Evolutionary conservation across 2,329 filamentous ascomycete species (phyloP), one percentile per base, ranked within the genome.

Genomic region (Nannizziopsis arthrosporioides): DNA sequence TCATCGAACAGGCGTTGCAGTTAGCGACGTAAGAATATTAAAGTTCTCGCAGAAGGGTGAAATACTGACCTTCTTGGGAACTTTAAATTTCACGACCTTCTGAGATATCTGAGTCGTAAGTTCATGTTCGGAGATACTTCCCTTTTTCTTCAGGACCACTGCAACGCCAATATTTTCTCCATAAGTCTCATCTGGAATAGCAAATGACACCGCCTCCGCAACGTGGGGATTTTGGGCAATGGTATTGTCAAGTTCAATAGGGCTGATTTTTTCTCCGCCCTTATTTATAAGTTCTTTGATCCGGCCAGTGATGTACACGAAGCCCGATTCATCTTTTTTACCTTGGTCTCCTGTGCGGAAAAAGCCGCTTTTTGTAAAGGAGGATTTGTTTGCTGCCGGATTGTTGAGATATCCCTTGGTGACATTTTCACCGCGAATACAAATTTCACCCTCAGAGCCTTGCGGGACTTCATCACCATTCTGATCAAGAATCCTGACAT

Each of bases 201-300:
- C 84, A 61, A 93, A 93, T 65, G 82, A 85, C 35, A 92, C 86
- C 3, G 84, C 86, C 66, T 93, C 86, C 1, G 76, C 74, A 1
- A 92, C 76, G 32, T 79, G 76, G 8, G 82, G 78, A 61, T 90
- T 78, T 49, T 82, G 75, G n/a, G 82, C 74, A 22, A 93, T 71
- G 10, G 84, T 78, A 56, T 93, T 92, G 66, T 93, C 86, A 31
- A 93, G 73, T 68, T 93, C 86, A 48, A 92, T 89, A 1, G 87
- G 86, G 55, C 80, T 85, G 62, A 93, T 92, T 71, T 92, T 92
- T 70, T 93, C 86, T 51, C 86, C 86, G 48, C 84, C 85, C 68
- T 90, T 89, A 68, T 93, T 71, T 72, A 94, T 93, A 45, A 94
- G 73, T 68, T 94, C 87, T 73, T 94, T 94, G 69, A 93, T 93